Conservation (phyloP, 2,329 filamentous ascomycete species). For the Ascochyta viciae-villosae region DNA sequence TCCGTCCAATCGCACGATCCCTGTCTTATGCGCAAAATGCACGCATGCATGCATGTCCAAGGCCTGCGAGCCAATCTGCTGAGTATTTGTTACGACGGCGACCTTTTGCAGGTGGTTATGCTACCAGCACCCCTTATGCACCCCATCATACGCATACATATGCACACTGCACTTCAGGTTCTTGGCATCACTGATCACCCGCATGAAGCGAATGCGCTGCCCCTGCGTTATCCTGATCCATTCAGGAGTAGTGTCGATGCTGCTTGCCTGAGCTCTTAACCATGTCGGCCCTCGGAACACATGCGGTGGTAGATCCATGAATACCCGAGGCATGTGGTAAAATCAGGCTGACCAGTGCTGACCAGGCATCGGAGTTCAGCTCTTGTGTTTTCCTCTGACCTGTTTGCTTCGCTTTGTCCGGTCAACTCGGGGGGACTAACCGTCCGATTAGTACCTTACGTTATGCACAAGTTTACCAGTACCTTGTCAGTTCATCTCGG, state of each 20-base stretch:
- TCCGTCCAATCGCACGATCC: constrained; percentile 10
- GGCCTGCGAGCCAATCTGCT: constrained; percentile 6
- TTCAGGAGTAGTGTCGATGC: background rate
- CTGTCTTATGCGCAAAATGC: constrained; percentile 10
- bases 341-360: constrained; percentile 1
- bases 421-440: background rate
- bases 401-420: constrained; percentile 2
- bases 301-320: background rate
- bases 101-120: constrained; percentile 9
- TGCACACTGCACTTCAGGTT: constrained; percentile 18
- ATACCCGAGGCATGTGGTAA: constrained; percentile 7
- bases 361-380: background rate
- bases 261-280: background rate
- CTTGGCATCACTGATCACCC: constrained; percentile 27
- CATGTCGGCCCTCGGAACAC: background rate
- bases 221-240: constrained; percentile 8
- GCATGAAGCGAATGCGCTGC: constrained; percentile 12
- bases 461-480: background rate
- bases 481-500: background rate
- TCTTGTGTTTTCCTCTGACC: background rate
- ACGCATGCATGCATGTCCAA: constrained; percentile 8
- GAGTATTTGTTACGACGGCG: constrained; percentile 9
- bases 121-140: constrained; percentile 12
- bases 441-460: background rate
- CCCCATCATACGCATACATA: constrained; percentile 12